Base-by-base conservation (phyloP, 768 basidiomycete species). In the Termitomyces sp. region DNA sequence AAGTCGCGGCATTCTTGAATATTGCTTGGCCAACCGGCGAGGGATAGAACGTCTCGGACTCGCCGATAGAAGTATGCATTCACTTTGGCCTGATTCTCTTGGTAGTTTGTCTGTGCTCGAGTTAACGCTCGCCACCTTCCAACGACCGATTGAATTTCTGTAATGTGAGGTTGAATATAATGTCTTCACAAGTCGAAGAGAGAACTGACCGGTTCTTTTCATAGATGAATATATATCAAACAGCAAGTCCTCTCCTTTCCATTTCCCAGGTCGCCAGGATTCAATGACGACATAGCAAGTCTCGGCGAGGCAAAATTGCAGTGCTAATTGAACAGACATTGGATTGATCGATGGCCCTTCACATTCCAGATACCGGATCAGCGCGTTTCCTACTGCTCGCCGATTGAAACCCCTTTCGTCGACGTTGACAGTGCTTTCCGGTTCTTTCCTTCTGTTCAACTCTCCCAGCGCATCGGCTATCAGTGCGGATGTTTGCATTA, bases 401-500 rank as follows among this genome's bases (percentile, higher is more conserved):
- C 28, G 40, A 35, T 60, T 61, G 36, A 56, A 55, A n/a, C 16
- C n/a, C 18, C 60, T 45, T 13, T 55, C 43, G 14, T 56, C 20
- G 13, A 38, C 32, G 2, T 44, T 24, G 11, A n/a, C 28, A 20
- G 18, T 45, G 1, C n/a, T 18, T 33, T 56, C 57, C 13, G 20
- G 32, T n/a, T 52, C 57, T 13, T 49, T 50, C 28, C 24, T 35
- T 36, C 57, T 62, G 2, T 16, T 35, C 51, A 38, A 38, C 44
- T 56, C 50, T 18, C 43, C 56, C 40, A 64, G 48, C 5, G 46
- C 26, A 24, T 66, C 58, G 2, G 65, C 65, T 58, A 66, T 66
- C 30, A 49, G 56, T n/a, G 63, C 65, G 1, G 65, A 58, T 2
- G 58, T 48, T 57, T 66, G 65, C 56, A 62, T 58, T 50, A 65